Conservation (phyloP, 352 stramenopile species). For the Phytophthora syringae region DNA sequence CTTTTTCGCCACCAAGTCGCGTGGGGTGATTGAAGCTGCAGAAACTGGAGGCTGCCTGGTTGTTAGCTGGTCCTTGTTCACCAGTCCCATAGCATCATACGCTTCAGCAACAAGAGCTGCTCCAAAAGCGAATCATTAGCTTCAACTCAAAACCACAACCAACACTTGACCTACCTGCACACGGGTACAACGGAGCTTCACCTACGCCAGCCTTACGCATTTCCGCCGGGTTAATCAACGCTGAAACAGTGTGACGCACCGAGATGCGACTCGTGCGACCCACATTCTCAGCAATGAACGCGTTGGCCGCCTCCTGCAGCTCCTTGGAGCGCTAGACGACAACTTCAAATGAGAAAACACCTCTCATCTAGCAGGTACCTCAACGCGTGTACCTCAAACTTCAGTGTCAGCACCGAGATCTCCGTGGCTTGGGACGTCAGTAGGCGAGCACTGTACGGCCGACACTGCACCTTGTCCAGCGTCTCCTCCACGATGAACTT, state of each 20-base stretch:
- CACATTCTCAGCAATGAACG: slow-evolving; percentile 65
- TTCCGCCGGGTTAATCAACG: slow-evolving; percentile 52
- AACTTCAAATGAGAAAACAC: slow-evolving; percentile 8
- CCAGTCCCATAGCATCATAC: slow-evolving; percentile 72
- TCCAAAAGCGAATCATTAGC: not conserved
- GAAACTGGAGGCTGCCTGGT: slow-evolving; percentile 35
- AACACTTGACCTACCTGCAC: slow-evolving; percentile 38
- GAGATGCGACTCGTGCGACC: slow-evolving; percentile 68
- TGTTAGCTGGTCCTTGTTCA: slow-evolving; percentile 48
- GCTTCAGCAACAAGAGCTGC: slow-evolving; percentile 72
- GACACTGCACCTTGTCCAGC: slow-evolving; percentile 77
- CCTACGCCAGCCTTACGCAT: slow-evolving; percentile 20
- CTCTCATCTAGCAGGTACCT: no score
- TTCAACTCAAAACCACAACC: not conserved
- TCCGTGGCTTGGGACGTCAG: slow-evolving; percentile 74
- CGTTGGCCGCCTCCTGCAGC: slow-evolving; percentile 60
- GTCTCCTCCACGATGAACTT: slow-evolving; percentile 90
- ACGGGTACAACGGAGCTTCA: slow-evolving; percentile 45
- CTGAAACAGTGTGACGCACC: slow-evolving; percentile 54
- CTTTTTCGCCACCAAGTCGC: slow-evolving; percentile 51
- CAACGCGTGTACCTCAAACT: no score
- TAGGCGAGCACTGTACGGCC: slow-evolving; percentile 78
- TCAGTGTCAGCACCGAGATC: slow-evolving; percentile 82
- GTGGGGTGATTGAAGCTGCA: slow-evolving; percentile 50
- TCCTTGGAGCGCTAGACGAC: slow-evolving; percentile 58